Conservation (phyloP, 2,329 filamentous ascomycete species). For the Cercospora beticola region DNA sequence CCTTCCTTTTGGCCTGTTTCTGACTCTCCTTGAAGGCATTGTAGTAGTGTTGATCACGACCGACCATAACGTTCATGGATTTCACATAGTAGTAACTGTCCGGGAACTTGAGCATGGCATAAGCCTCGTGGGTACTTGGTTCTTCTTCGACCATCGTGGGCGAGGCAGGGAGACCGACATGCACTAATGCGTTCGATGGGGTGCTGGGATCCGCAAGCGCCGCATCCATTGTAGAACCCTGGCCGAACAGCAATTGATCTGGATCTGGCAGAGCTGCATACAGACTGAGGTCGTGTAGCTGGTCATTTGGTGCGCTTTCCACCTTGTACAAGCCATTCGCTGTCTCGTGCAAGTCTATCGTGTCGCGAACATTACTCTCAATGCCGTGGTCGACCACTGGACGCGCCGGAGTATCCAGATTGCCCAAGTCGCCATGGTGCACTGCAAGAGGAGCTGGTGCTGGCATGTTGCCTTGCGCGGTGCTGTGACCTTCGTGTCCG, state of each 20-base stretch:
- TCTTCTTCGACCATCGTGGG: slow-evolving; percentile 17
- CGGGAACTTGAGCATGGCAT: slow-evolving; percentile 67
- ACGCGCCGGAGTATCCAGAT: slow-evolving; percentile 19
- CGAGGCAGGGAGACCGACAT: slow-evolving; percentile 3
- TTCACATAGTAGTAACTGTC: slow-evolving; percentile 80
- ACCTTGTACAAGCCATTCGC: slow-evolving; percentile 6
- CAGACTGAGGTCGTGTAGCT: neutral
- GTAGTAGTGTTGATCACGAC: slow-evolving; percentile 55
- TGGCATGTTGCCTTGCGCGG: neutral
- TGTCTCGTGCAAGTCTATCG: neutral
- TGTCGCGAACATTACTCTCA: slow-evolving; percentile 26
- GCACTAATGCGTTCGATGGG: neutral
- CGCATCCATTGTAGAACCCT: neutral
- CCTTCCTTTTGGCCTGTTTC: slow-evolving; percentile 23
- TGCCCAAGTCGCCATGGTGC: neutral
- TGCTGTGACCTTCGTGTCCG: neutral
- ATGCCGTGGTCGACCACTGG: slow-evolving; percentile 23
- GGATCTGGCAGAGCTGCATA: neutral
- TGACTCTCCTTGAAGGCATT: slow-evolving; percentile 21
- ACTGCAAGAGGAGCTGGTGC: neutral
- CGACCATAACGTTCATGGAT: slow-evolving; percentile 69
- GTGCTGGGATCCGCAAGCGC: slow-evolving; percentile 8
- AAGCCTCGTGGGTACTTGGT: slow-evolving; percentile 43
- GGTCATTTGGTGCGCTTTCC: neutral
- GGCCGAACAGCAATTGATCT: neutral